phyloP scores from a whole-genome alignment of 352 stramenopile species.

The Phytophthora sojae region DNA sequence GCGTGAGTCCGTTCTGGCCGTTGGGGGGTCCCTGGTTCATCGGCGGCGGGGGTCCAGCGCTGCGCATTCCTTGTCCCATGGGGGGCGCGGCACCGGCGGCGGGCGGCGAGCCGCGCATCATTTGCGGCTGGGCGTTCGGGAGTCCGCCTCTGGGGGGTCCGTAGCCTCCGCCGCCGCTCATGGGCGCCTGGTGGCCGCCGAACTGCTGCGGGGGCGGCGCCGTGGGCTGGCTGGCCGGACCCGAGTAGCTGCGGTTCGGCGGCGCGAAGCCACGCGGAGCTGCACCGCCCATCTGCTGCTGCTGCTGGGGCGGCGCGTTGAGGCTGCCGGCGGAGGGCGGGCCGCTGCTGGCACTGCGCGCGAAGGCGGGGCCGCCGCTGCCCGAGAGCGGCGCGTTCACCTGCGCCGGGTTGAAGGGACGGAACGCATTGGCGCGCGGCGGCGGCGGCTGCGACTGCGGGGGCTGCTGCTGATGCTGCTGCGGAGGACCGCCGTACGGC shows the following conservation, averaged over 20 bases:
- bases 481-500: constrained; percentile 55
- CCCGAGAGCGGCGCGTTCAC: constrained; percentile 48
- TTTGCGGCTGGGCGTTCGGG: constrained; percentile 21
- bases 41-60: constrained; percentile 19
- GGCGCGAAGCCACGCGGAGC: constrained; percentile 39
- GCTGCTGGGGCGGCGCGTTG: constrained; percentile 27
- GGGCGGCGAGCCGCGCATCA: constrained; percentile 35
- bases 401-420: constrained; percentile 72
- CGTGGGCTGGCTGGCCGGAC: constrained; percentile 42
- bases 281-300: constrained; percentile 5
- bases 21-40: constrained; percentile 24
- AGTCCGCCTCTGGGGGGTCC: constrained; percentile 22
- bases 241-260: constrained; percentile 36
- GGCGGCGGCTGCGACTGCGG: constrained; percentile 40
- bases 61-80: constrained; percentile 38
- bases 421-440: constrained; percentile 54
- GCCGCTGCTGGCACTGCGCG: constrained; percentile 26
- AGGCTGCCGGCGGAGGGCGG: constrained; percentile 30
- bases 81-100: constrained; percentile 16
- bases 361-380: constrained; percentile 31
- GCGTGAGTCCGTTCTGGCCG: constrained; percentile 47
- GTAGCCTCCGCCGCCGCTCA: constrained; percentile 43
- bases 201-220: constrained; percentile 37
- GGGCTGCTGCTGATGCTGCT: constrained; percentile 36
- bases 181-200: constrained; percentile 26